Percentiles rank a stretch among this genome's conserved stretches.
These are phyloP conservation scores for Vaccinium macrocarpon DNA, from an alignment of 148 eudicot species.

Conservation along the genomic window DNA sequence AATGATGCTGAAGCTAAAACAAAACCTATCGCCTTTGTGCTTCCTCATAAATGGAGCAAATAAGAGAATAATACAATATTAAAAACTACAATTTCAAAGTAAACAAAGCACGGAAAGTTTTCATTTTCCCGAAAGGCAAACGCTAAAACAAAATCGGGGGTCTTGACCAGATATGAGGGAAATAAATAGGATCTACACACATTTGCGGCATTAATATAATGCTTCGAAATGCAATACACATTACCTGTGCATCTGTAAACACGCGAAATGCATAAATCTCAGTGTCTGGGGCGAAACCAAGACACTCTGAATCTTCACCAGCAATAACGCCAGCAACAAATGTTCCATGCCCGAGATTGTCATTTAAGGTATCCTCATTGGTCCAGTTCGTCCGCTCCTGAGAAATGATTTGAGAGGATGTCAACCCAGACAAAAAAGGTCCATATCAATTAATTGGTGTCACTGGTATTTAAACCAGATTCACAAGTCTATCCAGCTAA, in stretches of 20 bases:
- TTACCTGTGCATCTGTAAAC: constrained; percentile 98
- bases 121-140: too few species aligned
- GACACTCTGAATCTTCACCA: constrained; percentile 86
- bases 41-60: background rate
- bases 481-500: background rate
- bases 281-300: constrained; percentile 96
- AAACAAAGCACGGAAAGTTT: background rate
- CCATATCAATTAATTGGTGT: background rate
- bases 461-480: background rate
- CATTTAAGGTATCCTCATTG: constrained; percentile 87
- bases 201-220: background rate
- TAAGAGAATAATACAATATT: background rate
- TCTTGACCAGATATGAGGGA: background rate
- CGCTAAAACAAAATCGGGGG: background rate
- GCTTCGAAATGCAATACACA: constrained; percentile 26
- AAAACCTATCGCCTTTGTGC: background rate
- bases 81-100: background rate
- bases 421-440: constrained; percentile 8
- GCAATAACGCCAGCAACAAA: constrained; percentile 98
- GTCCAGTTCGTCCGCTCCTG: constrained; percentile 99
- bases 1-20: background rate
- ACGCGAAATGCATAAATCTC: constrained; percentile 97
- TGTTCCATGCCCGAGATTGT: constrained; percentile 98
- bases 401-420: constrained; percentile 18
- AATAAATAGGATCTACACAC: background rate